A percentile compares a stretch with the other conserved stretches of the same genome.
phyloP scores from a whole-genome alignment of 345 rosid species.

The Durio zibethinus region DNA sequence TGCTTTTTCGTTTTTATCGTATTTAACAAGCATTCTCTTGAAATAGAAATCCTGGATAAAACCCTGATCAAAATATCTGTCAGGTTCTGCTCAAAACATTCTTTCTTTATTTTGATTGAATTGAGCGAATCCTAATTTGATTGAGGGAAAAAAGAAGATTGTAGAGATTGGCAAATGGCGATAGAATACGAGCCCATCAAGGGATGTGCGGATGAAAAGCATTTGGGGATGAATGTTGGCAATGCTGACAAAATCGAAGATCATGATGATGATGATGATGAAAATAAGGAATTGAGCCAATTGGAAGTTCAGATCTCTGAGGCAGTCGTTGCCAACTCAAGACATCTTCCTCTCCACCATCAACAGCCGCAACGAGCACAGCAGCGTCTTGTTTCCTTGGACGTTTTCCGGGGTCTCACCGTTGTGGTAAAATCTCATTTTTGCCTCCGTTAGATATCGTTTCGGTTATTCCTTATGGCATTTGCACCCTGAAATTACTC shows the following conservation, averaged over 20 bases:
- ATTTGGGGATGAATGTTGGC: not conserved
- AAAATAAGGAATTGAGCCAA: conserved; percentile 10
- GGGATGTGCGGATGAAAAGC: not conserved
- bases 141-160: not conserved
- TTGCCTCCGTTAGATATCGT: no score
- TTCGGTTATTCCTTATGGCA: no score
- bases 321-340: conserved; percentile 11
- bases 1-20: not conserved
- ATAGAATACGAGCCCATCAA: conserved; percentile 8
- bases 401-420: conserved; percentile 74
- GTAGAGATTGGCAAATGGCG: not conserved
- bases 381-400: conserved; percentile 56
- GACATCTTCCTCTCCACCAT: not conserved
- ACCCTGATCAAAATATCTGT: not conserved
- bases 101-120: not conserved
- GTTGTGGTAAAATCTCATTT: conserved; percentile 39
- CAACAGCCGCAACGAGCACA: conserved; percentile 9
- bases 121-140: not conserved
- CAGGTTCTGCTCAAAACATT: not conserved
- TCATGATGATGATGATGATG: conserved; percentile 20
- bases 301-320: conserved; percentile 35
- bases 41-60: not conserved
- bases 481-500: not conserved
- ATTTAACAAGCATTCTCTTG: not conserved
- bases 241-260: not conserved